phyloP scores from a whole-genome alignment of 169 alveolate genomes.

The Cryptosporidium canis region DNA sequence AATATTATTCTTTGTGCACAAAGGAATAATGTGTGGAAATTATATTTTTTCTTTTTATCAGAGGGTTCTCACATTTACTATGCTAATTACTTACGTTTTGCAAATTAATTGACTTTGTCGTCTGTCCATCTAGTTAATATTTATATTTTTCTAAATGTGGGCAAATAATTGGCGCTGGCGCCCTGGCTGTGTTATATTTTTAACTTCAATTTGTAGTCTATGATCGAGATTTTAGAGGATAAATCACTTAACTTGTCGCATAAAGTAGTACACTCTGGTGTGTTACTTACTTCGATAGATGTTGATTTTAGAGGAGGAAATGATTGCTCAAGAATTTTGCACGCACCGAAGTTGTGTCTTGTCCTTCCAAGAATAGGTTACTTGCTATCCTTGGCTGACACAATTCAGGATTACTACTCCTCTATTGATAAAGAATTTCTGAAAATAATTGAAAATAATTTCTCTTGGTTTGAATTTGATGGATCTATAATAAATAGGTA shows the following conservation, averaged over 20 bases:
- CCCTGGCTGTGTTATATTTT: neutral
- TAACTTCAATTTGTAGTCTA: neutral
- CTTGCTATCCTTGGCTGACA: conserved; percentile 3
- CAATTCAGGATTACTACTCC: conserved; percentile 22
- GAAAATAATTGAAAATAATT: conserved; percentile 2
- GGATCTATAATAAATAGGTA: conserved; percentile 42
- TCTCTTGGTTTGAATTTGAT: conserved; percentile 27
- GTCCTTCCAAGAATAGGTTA: conserved; percentile 50
- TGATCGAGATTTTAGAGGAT: neutral
- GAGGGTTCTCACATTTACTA: neutral
- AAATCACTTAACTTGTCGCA: neutral
- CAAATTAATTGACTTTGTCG: conserved; percentile 40
- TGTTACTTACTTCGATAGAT: conserved; percentile 26
- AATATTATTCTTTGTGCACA: neutral
- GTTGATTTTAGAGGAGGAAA: neutral
- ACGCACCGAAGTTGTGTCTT: conserved; percentile 14
- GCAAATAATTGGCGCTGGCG: conserved; percentile 56
- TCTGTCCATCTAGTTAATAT: conserved; percentile 66
- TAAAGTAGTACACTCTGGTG: conserved; percentile 36
- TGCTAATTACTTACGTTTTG: neutral
- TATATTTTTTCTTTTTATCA: neutral
- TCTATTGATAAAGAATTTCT: conserved; percentile 23
- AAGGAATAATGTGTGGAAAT: neutral
- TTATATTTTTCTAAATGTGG: conserved; percentile 59
- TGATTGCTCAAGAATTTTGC: neutral